Percentiles rank a stretch among this genome's conserved stretches.
These are phyloP conservation scores for Paraurostyla sp. DNA, from an alignment of 73 alveolate species.

Conservation along the genomic window DNA sequence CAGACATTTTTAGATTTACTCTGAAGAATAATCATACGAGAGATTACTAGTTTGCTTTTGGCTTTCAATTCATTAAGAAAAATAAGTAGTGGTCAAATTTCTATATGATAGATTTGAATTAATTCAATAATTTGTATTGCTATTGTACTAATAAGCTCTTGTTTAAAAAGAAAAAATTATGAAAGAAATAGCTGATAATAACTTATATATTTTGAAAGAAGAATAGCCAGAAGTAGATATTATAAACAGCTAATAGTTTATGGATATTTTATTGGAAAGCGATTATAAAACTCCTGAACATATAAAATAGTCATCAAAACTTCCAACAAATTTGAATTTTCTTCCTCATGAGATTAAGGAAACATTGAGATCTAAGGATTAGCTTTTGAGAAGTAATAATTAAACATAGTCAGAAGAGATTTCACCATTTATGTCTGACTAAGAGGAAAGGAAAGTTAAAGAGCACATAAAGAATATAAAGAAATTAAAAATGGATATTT, in stretches of 20 bases:
- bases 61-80: slow-evolving; percentile 50
- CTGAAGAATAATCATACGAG: not conserved
- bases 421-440: slow-evolving; percentile 21
- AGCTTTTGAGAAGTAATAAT: not conserved
- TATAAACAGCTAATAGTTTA: not conserved
- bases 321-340: slow-evolving; percentile 9
- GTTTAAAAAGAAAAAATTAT: not conserved
- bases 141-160: not conserved
- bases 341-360: not conserved
- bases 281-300: not conserved
- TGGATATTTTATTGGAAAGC: too few species aligned
- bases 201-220: not conserved
- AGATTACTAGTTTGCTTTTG: slow-evolving; percentile 49
- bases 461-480: not conserved
- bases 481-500: not conserved
- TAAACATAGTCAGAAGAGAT: slow-evolving; percentile 22
- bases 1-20: slow-evolving; percentile 21
- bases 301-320: not conserved
- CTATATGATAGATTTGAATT: slow-evolving; percentile 38
- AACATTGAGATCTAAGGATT: not conserved
- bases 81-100: not conserved
- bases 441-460: slow-evolving; percentile 21
- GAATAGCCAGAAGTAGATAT: not conserved
- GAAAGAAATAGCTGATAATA: not conserved
- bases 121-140: not conserved